Percentiles rank a stretch among this genome's conserved stretches.
phyloP scores from a whole-genome alignment of 768 basidiomycete genomes.

The Lepiota venenata region DNA sequence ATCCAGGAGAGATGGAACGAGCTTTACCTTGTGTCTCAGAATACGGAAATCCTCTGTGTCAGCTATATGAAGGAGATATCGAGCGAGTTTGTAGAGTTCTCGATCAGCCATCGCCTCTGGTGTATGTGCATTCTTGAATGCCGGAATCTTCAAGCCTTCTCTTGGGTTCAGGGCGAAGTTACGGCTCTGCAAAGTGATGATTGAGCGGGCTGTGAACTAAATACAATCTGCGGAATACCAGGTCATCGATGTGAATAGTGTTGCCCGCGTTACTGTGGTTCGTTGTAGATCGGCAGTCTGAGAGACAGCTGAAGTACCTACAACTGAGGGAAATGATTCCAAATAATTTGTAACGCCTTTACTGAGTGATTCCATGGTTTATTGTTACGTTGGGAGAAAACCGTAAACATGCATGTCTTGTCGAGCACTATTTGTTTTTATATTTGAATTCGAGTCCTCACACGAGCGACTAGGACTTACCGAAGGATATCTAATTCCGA shows the following conservation, averaged over 20 bases:
- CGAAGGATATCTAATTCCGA: slow-evolving; percentile 55
- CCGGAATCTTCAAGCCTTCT: slow-evolving; percentile 79
- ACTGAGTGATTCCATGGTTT: slow-evolving; percentile 80
- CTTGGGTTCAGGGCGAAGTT: slow-evolving; percentile 88
- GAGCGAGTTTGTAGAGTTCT: slow-evolving; percentile 62
- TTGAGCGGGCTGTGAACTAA: neutral
- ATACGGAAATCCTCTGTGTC: slow-evolving; percentile 56
- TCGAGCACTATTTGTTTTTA: slow-evolving; percentile 57
- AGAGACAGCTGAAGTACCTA: slow-evolving; percentile 24
- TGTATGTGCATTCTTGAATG: slow-evolving; percentile 79
- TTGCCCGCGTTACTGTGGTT: slow-evolving; percentile 54
- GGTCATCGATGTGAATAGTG: slow-evolving; percentile 87
- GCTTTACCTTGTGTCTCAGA: slow-evolving; percentile 62
- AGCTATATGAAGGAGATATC: slow-evolving; percentile 66
- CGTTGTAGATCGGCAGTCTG: neutral
- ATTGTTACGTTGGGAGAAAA: slow-evolving; percentile 69
- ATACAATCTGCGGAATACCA: slow-evolving; percentile 36
- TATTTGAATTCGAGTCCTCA: neutral
- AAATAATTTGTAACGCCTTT: slow-evolving; percentile 81
- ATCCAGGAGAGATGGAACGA: neutral
- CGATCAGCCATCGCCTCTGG: slow-evolving; percentile 58
- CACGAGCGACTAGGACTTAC: slow-evolving; percentile 25
- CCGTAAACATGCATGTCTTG: slow-evolving; percentile 86
- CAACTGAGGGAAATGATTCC: slow-evolving; percentile 86
- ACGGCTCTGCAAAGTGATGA: slow-evolving; percentile 44